These are phyloP conservation scores for Pleurotus tuoliensis DNA, from an alignment of 768 basidiomycete genomes.

Conservation along the genomic window DNA sequence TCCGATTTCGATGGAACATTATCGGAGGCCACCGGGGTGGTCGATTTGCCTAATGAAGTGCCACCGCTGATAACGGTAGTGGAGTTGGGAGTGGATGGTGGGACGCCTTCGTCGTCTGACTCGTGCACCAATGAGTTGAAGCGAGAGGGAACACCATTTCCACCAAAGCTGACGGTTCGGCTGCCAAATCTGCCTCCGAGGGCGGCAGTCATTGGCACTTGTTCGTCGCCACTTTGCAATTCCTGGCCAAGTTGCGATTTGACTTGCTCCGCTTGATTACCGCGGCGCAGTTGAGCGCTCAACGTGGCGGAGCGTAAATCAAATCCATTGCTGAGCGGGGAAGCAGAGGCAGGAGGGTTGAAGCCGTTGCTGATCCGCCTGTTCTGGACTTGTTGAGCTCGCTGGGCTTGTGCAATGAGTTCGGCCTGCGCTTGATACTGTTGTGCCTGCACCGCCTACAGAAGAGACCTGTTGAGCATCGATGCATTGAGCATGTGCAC, in stretches of 20 bases:
- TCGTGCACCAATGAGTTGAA: slow-evolving; percentile 25
- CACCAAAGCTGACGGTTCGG: slow-evolving; percentile 47
- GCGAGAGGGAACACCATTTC: slow-evolving; percentile 16
- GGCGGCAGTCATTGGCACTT: slow-evolving; percentile 77
- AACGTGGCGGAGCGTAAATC: slow-evolving; percentile 56
- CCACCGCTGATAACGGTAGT: slow-evolving; percentile 73
- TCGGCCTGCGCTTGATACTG: slow-evolving; percentile 72
- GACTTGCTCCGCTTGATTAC: slow-evolving; percentile 64
- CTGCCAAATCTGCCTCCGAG: slow-evolving; percentile 75
- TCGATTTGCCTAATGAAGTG: slow-evolving; percentile 57
- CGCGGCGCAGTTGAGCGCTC: slow-evolving; percentile 61
- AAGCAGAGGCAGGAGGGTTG: slow-evolving; percentile 69
- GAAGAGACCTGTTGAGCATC: too few relatives aligned
- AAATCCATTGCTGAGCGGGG: slow-evolving; percentile 59
- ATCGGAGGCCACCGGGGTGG: slow-evolving; percentile 21
- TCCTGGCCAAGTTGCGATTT: slow-evolving; percentile 52
- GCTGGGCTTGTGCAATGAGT: slow-evolving; percentile 58
- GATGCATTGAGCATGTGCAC: too few relatives aligned
- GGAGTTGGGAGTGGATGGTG: slow-evolving; percentile 54
- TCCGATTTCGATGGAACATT: slow-evolving; percentile 74
- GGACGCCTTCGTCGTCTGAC: slow-evolving; percentile 39
- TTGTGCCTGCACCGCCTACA: slow-evolving; percentile 53
- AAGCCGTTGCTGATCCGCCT: slow-evolving; percentile 46
- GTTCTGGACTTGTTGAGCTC: slow-evolving; percentile 42
- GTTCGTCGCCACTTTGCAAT: slow-evolving; percentile 41